Evolutionary conservation across 495 filamentous ascomycete species (phyloP).

Genomic region (Aspergillus hancockii): DNA sequence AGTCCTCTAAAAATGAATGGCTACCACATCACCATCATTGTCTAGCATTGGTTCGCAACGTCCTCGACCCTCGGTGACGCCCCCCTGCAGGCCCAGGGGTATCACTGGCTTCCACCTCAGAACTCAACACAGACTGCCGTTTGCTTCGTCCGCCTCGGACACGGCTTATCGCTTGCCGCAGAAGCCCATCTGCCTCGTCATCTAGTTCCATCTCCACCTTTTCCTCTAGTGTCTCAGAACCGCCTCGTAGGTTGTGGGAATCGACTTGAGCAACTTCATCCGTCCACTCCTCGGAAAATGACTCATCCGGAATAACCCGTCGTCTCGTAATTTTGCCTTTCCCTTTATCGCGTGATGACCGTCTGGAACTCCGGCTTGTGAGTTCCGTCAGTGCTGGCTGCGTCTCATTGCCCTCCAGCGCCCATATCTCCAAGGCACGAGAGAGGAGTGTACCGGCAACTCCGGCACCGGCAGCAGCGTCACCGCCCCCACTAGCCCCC

Average conservation of each 20-base stretch:
- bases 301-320: constrained; percentile 22
- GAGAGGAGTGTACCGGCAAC: constrained; percentile 74
- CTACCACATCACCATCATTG: constrained; percentile 11
- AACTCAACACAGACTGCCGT: constrained; percentile 19
- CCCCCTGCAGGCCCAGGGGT: constrained; percentile 20
- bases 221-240: constrained; percentile 27
- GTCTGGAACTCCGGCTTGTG: constrained; percentile 22
- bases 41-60: constrained; percentile 28
- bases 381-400: constrained; percentile 24
- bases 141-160: constrained; percentile 33
- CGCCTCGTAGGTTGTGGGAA: constrained; percentile 11
- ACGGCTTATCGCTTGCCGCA: constrained; percentile 37
- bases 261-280: constrained; percentile 38
- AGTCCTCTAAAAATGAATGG: neutral
- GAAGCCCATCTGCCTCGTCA: constrained; percentile 39
- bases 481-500: constrained; percentile 52
- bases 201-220: constrained; percentile 47
- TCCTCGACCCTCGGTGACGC: constrained; percentile 24
- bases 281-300: constrained; percentile 36
- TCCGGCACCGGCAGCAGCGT: constrained; percentile 63
- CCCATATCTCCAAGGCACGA: constrained; percentile 71
- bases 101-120: constrained; percentile 25
- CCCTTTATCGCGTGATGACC: constrained; percentile 31
- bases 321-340: constrained; percentile 30
- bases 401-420: constrained; percentile 39